Evolutionary conservation across 2,329 filamentous ascomycete genomes (phyloP).

Genomic region (Penicillium sp.): DNA sequence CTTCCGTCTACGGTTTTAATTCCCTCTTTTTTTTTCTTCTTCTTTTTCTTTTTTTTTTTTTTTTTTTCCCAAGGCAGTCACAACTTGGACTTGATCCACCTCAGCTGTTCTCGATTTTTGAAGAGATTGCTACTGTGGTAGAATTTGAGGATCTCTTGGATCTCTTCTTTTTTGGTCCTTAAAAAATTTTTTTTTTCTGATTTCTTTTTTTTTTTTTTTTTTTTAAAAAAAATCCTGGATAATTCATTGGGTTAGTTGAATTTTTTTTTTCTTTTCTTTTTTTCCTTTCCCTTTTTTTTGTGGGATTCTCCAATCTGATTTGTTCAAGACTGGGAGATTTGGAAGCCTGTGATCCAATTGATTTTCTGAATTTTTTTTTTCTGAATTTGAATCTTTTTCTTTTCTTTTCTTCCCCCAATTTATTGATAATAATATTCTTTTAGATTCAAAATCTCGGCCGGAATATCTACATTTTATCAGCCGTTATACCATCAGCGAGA

Average conservation of each 20-base stretch:
- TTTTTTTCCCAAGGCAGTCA: not conserved
- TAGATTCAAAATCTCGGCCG: not conserved
- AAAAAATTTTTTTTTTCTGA: not conserved
- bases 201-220: conserved; percentile 3
- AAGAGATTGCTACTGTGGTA: conserved; percentile 7
- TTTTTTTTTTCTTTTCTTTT: not conserved
- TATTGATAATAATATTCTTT: not conserved
- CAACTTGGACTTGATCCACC: conserved; percentile 6
- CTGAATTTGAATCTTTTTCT: not conserved
- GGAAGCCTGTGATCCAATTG: conserved; percentile 11
- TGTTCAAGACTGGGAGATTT: conserved; percentile 8
- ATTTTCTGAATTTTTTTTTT: conserved; percentile 11
- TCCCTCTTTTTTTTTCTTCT: not conserved
- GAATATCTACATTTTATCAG: not conserved
- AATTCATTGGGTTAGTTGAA: conserved; percentile 6
- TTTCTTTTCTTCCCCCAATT: not conserved
- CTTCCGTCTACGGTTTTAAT: not conserved
- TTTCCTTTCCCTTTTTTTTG: conserved; percentile 6
- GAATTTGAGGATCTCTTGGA: not conserved
- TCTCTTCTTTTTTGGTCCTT: conserved; percentile 8
- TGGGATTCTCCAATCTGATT: conserved; percentile 9
- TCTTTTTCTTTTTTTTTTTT: not conserved
- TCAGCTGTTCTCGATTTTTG: conserved; percentile 5
- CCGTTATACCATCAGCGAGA: conserved; percentile 2
- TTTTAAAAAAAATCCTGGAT: not conserved